A percentile compares a stretch with the other conserved stretches of the same genome.
Evolutionary conservation across 495 filamentous ascomycete genomes (phyloP).

Genomic region (Bacidia gigantensis): DNA sequence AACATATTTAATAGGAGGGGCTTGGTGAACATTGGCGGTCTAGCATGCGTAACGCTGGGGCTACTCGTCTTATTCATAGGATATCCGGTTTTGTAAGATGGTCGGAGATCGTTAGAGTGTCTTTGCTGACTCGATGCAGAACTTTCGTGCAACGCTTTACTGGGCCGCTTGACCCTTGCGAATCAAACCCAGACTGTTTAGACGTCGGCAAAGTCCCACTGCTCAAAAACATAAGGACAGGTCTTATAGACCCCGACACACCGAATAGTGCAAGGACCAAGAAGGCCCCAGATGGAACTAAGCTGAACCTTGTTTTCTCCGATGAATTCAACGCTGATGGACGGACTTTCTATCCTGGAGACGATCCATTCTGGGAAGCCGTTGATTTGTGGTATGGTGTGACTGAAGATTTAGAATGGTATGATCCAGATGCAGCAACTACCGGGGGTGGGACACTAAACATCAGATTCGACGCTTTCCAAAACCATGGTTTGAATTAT

Average conservation of each 20-base stretch:
- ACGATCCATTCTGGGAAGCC: conserved; percentile 59
- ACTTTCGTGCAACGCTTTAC: conserved; percentile 38
- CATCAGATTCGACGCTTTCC: conserved; percentile 51
- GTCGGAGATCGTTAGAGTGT: conserved; percentile 2
- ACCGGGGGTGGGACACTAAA: conserved; percentile 55
- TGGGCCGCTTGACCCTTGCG: conserved; percentile 22
- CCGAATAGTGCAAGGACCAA: conserved; percentile 45
- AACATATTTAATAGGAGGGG: conserved; percentile 57
- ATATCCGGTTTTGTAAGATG: conserved; percentile 58
- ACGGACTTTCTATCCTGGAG: conserved; percentile 58
- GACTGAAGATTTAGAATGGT: conserved; percentile 70
- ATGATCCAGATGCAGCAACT: conserved; percentile 62
- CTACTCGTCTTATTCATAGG: conserved; percentile 56
- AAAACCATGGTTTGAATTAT: conserved; percentile 55
- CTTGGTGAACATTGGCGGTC: conserved; percentile 51
- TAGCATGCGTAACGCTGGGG: conserved; percentile 47
- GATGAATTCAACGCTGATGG: conserved; percentile 65
- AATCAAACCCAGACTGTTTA: conserved; percentile 41
- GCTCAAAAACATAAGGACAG: conserved; percentile 44
- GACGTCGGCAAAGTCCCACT: conserved; percentile 41
- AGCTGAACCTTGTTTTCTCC: conserved; percentile 58
- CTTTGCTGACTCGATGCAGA: conserved; percentile 25
- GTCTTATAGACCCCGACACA: conserved; percentile 61
- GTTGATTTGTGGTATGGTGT: conserved; percentile 73
- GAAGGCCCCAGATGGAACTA: conserved; percentile 43